Conservation (phyloP, 495 filamentous ascomycete genomes). For the Tetracladium marchalianum region DNA sequence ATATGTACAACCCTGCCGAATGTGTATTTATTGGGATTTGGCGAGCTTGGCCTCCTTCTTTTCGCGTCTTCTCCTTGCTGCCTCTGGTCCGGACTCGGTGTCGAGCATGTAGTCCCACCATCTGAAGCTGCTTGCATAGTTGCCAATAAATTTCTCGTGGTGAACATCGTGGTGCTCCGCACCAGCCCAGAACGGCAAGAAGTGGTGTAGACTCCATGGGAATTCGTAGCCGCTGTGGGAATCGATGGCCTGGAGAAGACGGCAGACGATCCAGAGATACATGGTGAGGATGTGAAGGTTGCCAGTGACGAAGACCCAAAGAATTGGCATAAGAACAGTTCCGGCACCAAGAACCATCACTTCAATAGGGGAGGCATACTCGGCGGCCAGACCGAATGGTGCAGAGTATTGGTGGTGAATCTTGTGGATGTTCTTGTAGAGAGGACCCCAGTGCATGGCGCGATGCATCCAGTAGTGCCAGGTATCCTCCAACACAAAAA, state of each 20-base stretch:
- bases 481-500: constrained; percentile 92
- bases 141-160: constrained; percentile 95
- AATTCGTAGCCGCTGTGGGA: constrained; percentile 97
- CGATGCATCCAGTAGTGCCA: constrained; percentile 99
- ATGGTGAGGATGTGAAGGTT: constrained; percentile 93
- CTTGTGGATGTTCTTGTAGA: constrained; percentile 95
- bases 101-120: constrained; percentile 97
- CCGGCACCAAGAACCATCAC: constrained; percentile 96
- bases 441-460: constrained; percentile 85
- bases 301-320: constrained; percentile 75
- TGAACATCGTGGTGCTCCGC: constrained; percentile 94
- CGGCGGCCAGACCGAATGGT: constrained; percentile 90
- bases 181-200: constrained; percentile 97
- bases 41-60: constrained; percentile 54
- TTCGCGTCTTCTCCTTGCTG: constrained; percentile 74
- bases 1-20: neutral
- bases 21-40: constrained; percentile 16
- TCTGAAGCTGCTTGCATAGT: constrained; percentile 94
- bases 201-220: constrained; percentile 89
- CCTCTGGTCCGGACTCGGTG: constrained; percentile 85
- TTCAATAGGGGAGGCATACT: constrained; percentile 97
- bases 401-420: constrained; percentile 98
- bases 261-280: constrained; percentile 91
- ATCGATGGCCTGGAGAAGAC: constrained; percentile 96
- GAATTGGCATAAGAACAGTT: constrained; percentile 69